Evolutionary conservation across 768 basidiomycete genomes (phyloP), one percentile per base, ranked within the genome.

Genomic region (Mycena amicta): DNA sequence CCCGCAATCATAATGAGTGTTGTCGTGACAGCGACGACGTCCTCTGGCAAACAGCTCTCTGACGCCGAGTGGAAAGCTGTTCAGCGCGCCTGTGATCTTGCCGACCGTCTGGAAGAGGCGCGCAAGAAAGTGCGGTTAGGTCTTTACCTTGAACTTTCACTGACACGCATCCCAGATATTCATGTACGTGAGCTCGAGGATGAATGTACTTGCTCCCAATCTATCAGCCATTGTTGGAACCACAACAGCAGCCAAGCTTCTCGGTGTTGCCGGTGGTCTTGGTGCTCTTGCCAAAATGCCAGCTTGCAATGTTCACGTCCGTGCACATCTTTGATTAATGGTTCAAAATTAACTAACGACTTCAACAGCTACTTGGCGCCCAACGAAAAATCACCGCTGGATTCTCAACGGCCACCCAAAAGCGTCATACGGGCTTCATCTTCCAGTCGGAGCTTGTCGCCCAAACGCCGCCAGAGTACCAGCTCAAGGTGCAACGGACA

Each of bases 171-270:
- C 1, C n/a, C 68, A 95, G 91, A 99, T 98, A 67, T 96, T 98
- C 77, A 89, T 92, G 81, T 99, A 98, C 83, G 97, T 99, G 74
- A 96, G 95, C 81, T 96, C 93, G 67, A 86, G 97, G 78, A 98
- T 99, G 93, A 93, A 93, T 77, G 85, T 94, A 56, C 89, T 99
- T 70, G 96, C 97, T 66, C 97, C 97, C 69, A 99, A 99, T 75
- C 86, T 99, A 71, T 96, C 95, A 68, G 90, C 92, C 74, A 97
- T 99, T 76, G 93, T 98, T 77, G 96, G 97, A 74, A 97, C 97
- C 57, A 94, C 92, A 67, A 96, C 95, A 81, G 97, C 97, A 54
- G 97, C 97, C 47, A 99, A 99, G 80, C 77, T 99, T 53, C 87
- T 99, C 39, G 97, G 97, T 71, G 93, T 98, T 52, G 95, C 97